Evolutionary conservation across 2,329 filamentous ascomycete species (phyloP).

Genomic region (Biscogniauxia mediterranea): DNA sequence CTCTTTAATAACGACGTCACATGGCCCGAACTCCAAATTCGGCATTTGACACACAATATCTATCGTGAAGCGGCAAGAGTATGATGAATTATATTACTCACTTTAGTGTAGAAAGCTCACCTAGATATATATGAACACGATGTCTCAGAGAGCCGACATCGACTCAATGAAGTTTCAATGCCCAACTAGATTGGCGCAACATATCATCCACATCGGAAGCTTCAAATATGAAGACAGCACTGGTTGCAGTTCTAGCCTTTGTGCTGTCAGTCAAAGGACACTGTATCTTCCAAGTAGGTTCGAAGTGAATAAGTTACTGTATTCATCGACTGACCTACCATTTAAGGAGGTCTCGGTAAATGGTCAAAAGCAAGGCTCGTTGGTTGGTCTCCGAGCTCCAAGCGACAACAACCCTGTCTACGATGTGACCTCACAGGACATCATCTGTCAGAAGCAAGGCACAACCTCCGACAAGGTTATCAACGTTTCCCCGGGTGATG

Average conservation of each 20-base stretch:
- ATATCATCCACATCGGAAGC: neutral
- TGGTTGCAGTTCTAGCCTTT: slow-evolving; percentile 33
- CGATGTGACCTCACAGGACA: slow-evolving; percentile 46
- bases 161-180: neutral
- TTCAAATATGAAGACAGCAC: slow-evolving; percentile 31
- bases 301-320: neutral
- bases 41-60: neutral
- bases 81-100: neutral
- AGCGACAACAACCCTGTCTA: slow-evolving; percentile 53
- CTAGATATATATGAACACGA: neutral
- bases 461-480: slow-evolving; percentile 44
- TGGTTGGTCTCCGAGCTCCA: slow-evolving; percentile 47
- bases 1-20: neutral
- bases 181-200: neutral
- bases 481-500: slow-evolving; percentile 48
- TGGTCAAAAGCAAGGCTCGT: slow-evolving; percentile 41
- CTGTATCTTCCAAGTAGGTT: slow-evolving; percentile 42
- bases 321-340: slow-evolving; percentile 12
- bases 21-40: neutral
- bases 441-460: slow-evolving; percentile 48
- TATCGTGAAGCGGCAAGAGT: neutral
- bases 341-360: slow-evolving; percentile 46
- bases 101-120: neutral
- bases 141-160: neutral
- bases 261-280: slow-evolving; percentile 39